Evolutionary conservation across 257 asterid species (phyloP), one percentile per base, ranked within the genome.

Genomic region (Catharanthus roseus): DNA sequence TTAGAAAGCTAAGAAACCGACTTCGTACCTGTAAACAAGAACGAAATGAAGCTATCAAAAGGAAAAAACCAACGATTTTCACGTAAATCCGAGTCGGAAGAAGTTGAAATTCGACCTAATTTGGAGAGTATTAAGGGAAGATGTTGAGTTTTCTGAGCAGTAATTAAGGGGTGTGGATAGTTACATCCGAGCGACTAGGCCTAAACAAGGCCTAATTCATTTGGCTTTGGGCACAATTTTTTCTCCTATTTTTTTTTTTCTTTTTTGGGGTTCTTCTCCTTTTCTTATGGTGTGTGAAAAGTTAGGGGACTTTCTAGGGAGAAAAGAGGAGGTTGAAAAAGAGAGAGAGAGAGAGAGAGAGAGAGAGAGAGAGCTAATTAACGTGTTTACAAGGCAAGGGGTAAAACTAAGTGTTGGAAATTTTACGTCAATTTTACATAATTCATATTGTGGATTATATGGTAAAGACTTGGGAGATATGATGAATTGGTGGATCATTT

Each of bases 41-140:
- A 78, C 18, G 69, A 38, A 38, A 38, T 38, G 42, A 68, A 68
- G 47, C 15, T 19, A 67, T 70, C 67, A n/a, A n/a, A n/a, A n/a
- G n/a, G n/a, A n/a, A 69, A 60, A 76, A 57, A 19, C 28, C 31
- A 64, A 75, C 34, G 42, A 70, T 67, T 62, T 9, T 31, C 55
- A 73, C 31, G 62, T 62, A 28, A 77, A 72, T 39, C 82, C 3
- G 81, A 77, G 75, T 75, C 71, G 36, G 80, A 71, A 60, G 89
- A 86, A 33, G 77, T 75, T 53, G 95, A 89, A 83, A 85, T 72
- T 79, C 82, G 83, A 89, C 93, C 96, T 76, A 89, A 88, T 77
- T 67, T 81, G 86, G 79, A 79, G 60, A 62, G 75, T 47, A n/a
- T 75, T 38, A 5, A 9, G 69, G 75, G 79, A 38, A 75, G 51